A percentile compares a stretch with the other conserved stretches of the same genome.
phyloP scores from a whole-genome alignment of 345 rosid species.

The Pistacia vera region DNA sequence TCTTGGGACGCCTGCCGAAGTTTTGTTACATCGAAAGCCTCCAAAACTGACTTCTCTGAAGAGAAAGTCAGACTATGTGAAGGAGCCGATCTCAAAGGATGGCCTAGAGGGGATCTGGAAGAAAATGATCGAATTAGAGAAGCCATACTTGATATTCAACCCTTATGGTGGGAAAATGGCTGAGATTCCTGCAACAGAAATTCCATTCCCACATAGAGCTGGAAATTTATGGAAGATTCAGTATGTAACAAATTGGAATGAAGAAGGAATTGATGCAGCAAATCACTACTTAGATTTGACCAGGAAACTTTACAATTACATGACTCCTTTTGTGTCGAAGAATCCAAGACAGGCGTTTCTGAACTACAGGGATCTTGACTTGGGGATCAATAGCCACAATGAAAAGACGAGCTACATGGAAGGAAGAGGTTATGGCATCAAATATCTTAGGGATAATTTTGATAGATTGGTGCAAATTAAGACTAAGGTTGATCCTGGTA shows the following conservation, averaged over 20 bases:
- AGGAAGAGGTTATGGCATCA: conserved; percentile 18
- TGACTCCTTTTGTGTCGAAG: conserved; percentile 18
- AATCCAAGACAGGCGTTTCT: conserved; percentile 8
- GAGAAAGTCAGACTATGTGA: conserved; percentile 16
- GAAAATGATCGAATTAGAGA: conserved; percentile 15
- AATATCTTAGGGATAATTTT: conserved; percentile 18
- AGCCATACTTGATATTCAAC: not conserved
- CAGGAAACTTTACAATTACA: conserved; percentile 1
- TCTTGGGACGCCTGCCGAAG: not conserved
- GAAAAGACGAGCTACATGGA: not conserved
- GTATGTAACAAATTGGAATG: conserved; percentile 5
- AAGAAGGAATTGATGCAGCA: not conserved
- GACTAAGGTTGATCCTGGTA: conserved; percentile 17
- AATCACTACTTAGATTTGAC: not conserved
- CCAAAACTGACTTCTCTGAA: not conserved
- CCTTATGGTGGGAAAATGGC: conserved; percentile 17
- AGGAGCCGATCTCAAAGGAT: conserved; percentile 2
- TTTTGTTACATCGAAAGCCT: conserved; percentile 4
- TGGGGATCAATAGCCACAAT: not conserved
- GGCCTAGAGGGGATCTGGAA: not conserved
- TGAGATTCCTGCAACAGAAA: not conserved
- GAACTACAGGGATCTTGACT: conserved; percentile 6
- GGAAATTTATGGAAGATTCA: conserved; percentile 15
- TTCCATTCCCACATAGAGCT: conserved; percentile 14
- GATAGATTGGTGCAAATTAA: conserved; percentile 19